These are phyloP conservation scores for Garcia nutans DNA, from an alignment of 345 rosid genomes.

Conservation along the genomic window DNA sequence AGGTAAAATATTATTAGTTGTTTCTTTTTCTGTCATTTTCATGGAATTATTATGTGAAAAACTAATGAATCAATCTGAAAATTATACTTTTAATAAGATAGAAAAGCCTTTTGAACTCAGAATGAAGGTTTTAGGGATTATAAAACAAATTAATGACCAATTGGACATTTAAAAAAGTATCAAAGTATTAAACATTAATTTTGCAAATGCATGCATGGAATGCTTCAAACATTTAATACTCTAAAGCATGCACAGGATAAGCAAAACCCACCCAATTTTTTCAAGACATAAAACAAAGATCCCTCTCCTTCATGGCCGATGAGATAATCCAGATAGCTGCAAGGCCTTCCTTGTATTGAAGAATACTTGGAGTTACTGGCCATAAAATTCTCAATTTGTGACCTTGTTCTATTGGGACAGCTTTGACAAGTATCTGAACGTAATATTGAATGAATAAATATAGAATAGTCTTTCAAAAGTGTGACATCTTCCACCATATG, in stretches of 20 bases:
- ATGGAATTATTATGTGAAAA: not conserved
- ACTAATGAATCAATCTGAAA: not conserved
- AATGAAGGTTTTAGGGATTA: not conserved
- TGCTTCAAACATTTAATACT: not conserved
- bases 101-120: not conserved
- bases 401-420: constrained; percentile 80
- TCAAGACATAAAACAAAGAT: constrained; percentile 72
- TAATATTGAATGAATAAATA: not conserved
- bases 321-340: constrained; percentile 79
- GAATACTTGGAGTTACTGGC: constrained; percentile 87
- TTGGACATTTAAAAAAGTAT: not conserved
- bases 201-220: not conserved
- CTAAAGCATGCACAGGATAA: constrained; percentile 11
- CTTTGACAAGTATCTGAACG: constrained; percentile 71
- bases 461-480: not conserved
- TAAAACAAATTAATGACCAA: not conserved
- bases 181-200: not conserved
- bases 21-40: not conserved
- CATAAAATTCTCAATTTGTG: constrained; percentile 66
- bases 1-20: not conserved
- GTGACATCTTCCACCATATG: not conserved
- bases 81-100: not conserved
- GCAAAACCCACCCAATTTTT: constrained; percentile 60
- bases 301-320: constrained; percentile 95
- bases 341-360: constrained; percentile 74